Evolutionary conservation across 2,329 filamentous ascomycete species (phyloP), one percentile per base, ranked within the genome.

Genomic region (Xylariaceae sp.): DNA sequence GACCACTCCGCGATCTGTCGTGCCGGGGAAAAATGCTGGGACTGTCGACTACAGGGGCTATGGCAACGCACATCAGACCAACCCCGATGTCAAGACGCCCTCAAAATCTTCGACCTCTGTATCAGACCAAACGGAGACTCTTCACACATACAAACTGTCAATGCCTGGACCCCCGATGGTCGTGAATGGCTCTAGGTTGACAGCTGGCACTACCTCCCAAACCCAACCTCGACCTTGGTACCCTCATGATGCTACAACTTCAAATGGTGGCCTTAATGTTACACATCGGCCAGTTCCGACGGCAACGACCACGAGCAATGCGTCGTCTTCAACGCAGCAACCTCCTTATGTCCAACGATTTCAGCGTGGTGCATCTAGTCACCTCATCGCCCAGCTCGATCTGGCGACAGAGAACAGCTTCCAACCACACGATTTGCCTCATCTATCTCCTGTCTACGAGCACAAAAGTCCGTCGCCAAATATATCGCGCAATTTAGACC

Each of bases 381-480:
- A 73, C 18, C 66, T 73, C 3, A 78, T 81, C 52, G 77, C 78
- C 12, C 77, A 80, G 6, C 66, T 82, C 15, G 80, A 83, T 57
- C 71, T 82, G 12, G 79, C 78, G 1, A 74, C 76, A 36, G 70
- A 72, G 3, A 73, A 75, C 31, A 68, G 69, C 18, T 58, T 71
- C 11, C 66, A 69, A 45, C 62, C 66, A 5, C 66, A 70, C 9
- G 77, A 80, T 9, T 62, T 72, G 44, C 72, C 75, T 39, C 77
- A 76, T 57, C 73, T 91, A 2, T 90, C 87, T 0, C 87, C 87
- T 0, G 87, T 90, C 0, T 86, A 86, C 47, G 87, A 90, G 68
- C 78, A 80, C 6, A 76, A 79, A n/a, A 86, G 84, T 0, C 85
- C 86, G 2, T 89, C 87, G 1, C 86, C 87, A 1, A 86, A 77